A percentile compares a stretch with the other conserved stretches of the same genome.
phyloP scores from a whole-genome alignment of 2,329 filamentous ascomycete species.

The Macroventuria anomochaeta region DNA sequence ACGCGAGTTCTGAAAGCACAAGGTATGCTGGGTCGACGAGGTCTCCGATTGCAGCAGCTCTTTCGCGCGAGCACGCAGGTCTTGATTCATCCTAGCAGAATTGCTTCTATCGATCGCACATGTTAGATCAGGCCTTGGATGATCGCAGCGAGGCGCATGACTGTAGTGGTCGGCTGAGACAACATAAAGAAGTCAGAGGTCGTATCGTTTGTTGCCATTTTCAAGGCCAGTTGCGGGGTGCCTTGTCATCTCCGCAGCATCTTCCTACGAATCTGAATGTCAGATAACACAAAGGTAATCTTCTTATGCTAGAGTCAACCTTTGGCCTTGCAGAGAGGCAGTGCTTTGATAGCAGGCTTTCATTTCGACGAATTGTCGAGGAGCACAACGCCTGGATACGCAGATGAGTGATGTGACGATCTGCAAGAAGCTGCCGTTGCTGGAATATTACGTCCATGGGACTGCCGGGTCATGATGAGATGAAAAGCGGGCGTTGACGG shows the following conservation, averaged over 20 bases:
- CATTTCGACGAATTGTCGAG: background rate
- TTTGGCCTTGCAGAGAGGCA: constrained; percentile 1
- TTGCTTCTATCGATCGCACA: background rate
- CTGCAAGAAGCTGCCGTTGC: constrained; percentile 1
- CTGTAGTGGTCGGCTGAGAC: constrained; percentile 20
- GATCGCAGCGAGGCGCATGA: constrained; percentile 19
- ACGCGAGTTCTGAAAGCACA: background rate
- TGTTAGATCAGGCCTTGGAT: background rate
- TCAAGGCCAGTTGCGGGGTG: constrained; percentile 7
- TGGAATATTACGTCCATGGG: background rate
- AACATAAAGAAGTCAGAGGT: constrained; percentile 2
- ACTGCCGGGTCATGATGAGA: constrained; percentile 6
- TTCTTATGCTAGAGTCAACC: background rate
- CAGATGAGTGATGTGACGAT: background rate
- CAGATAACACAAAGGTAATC: background rate
- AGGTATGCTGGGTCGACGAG: background rate
- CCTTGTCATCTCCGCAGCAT: constrained; percentile 9
- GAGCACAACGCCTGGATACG: background rate
- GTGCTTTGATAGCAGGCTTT: background rate
- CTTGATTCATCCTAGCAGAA: background rate
- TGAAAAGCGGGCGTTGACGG: background rate
- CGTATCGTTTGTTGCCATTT: constrained; percentile 1
- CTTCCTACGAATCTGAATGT: background rate
- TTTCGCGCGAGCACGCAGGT: background rate
- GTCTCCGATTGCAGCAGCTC: background rate